phyloP scores from a whole-genome alignment of 2,329 filamentous ascomycete genomes.

The Alternaria sp. region DNA sequence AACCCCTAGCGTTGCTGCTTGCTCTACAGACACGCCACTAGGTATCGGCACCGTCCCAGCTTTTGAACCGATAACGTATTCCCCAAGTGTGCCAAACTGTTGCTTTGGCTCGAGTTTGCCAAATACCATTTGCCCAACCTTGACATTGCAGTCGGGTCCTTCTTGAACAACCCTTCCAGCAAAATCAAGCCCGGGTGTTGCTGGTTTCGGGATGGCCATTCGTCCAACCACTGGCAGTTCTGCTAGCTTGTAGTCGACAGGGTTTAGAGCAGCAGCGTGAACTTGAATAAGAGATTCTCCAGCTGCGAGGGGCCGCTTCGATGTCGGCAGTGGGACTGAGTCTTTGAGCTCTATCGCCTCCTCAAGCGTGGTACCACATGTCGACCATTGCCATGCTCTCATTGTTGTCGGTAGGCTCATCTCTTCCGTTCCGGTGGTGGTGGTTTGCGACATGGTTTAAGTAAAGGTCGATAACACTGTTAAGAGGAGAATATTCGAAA shows the following conservation, averaged over 20 bases:
- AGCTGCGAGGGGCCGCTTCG: constrained; percentile 6
- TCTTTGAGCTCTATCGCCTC: constrained; percentile 20
- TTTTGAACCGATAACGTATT: constrained; percentile 31
- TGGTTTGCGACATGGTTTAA: constrained; percentile 11
- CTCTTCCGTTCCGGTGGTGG: neutral
- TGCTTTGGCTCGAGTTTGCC: constrained; percentile 37
- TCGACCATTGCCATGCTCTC: constrained; percentile 36
- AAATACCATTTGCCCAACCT: constrained; percentile 30
- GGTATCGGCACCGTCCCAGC: constrained; percentile 30
- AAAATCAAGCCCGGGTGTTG: constrained; percentile 36
- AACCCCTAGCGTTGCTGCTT: constrained; percentile 32
- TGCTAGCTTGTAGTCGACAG: constrained; percentile 35
- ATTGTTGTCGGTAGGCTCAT: constrained; percentile 26
- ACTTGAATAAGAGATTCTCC: constrained; percentile 29
- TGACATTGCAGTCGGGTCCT: constrained; percentile 12
- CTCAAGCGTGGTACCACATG: constrained; percentile 24
- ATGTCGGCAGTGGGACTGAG: constrained; percentile 14
- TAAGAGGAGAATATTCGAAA: neutral
- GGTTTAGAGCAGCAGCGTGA: constrained; percentile 33
- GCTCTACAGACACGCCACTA: constrained; percentile 15
- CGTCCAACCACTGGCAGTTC: constrained; percentile 28
- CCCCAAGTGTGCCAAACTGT: constrained; percentile 31
- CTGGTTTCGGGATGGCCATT: constrained; percentile 31
- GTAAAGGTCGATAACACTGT: neutral
- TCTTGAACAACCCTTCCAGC: constrained; percentile 22